Evolutionary conservation across 1,284 basidiomycete genomes (phyloP), one percentile per base, ranked within the genome.

Genomic region (Irpex sp.): DNA sequence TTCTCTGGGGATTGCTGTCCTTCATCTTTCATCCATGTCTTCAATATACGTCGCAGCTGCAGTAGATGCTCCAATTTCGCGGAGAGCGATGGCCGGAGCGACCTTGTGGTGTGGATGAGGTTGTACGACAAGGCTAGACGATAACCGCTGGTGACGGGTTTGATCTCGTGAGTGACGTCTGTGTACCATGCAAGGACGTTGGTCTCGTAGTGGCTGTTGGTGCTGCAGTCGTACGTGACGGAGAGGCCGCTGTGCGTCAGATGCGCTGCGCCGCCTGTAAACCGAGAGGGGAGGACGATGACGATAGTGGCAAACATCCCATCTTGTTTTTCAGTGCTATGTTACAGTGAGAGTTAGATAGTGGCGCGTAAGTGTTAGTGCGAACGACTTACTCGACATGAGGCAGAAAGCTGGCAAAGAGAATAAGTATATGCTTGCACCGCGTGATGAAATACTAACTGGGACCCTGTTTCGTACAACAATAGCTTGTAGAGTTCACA

Each of bases 181-280:
- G 78, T 80, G 66, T 82, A 83, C 80, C 81, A 83, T 2, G 80
- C 74, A 13, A 82, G 68, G 7, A 80, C 71, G 2, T 75, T 69
- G 0, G 78, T 79, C 5, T 69, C 67, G 6, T 70, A 63, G 1
- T 70, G 60, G 26, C 75, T 75, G 31, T 66, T 61, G 8, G 63
- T 21, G 3, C 76, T 67, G 35, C 74, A 69, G 66, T 81, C 76
- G 63, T 78, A 70, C 6, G 70, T 66, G 57, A 72, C 66, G 17
- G 68, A 70, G 9, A 65, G 61, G 9, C 63, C 62, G 1, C 70
- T 70, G 66, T 82, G 79, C 0, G 76, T 75, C 3, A 81, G 62
- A 59, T 77, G 73, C 5, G 39, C n/a, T 2, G 39, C n/a, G 39
- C 39, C 39, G 39, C 39, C 39, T 11, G 39, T 46, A n/a, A 46